Conservation (phyloP, 345 rosid species). For the Carallia brachiata region DNA sequence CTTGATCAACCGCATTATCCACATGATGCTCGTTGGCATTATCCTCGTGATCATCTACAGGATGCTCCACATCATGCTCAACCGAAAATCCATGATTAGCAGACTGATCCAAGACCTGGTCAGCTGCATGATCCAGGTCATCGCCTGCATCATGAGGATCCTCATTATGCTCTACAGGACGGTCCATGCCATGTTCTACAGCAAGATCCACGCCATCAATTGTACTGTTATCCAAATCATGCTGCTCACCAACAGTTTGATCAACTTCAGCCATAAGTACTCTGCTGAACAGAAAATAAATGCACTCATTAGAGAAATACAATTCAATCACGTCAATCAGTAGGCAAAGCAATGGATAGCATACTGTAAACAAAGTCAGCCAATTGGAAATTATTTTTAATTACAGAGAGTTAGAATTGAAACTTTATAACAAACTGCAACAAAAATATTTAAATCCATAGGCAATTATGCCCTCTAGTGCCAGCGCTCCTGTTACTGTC, state of each 20-base stretch:
- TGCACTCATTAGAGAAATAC: background rate
- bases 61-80: constrained; percentile 14
- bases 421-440: no score
- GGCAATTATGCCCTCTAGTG: no score
- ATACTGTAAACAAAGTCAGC: no score
- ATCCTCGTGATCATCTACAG: constrained; percentile 12
- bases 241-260: constrained; percentile 25
- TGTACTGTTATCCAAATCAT: constrained; percentile 5
- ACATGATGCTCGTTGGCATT: constrained; percentile 1
- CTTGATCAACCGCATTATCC: constrained; percentile 10
- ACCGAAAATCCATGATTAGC: constrained; percentile 8
- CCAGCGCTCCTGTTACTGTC: no score
- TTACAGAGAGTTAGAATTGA: no score
- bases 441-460: no score
- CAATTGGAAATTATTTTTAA: no score
- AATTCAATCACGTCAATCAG: background rate
- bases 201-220: constrained; percentile 8
- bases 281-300: constrained; percentile 10
- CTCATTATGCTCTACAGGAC: background rate
- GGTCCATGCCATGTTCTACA: constrained; percentile 11
- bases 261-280: constrained; percentile 23
- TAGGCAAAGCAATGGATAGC: background rate
- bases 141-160: constrained; percentile 8
- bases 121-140: constrained; percentile 8
- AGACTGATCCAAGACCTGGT: constrained; percentile 8